phyloP scores from a whole-genome alignment of 495 filamentous ascomycete species.

The Talaromyces nanjingensis region DNA sequence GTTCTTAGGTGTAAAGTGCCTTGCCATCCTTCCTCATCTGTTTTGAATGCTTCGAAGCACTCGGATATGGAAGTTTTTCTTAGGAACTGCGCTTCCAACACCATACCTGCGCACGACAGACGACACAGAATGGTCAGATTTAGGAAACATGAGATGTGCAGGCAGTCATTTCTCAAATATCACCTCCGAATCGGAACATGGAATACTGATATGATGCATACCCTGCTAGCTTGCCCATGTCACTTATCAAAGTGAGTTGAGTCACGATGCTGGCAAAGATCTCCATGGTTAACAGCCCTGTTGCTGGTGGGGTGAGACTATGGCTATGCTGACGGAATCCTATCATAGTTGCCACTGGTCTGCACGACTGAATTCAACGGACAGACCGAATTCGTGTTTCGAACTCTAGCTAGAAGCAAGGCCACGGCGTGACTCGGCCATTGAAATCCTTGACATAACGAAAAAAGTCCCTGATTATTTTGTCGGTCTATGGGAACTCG shows the following conservation, averaged over 20 bases:
- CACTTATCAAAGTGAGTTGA: background rate
- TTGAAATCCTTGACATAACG: background rate
- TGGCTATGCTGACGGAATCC: background rate
- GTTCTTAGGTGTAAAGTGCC: background rate
- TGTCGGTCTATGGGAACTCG: background rate
- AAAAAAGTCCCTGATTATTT: background rate
- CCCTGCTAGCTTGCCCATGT: background rate
- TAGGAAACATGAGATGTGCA: background rate
- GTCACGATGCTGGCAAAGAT: background rate
- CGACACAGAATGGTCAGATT: background rate
- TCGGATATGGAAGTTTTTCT: background rate
- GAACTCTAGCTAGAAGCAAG: background rate
- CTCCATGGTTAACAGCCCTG: background rate
- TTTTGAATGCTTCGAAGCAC: background rate
- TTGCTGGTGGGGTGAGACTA: background rate
- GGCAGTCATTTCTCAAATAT: background rate
- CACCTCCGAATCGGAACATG: background rate
- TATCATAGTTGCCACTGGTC: background rate
- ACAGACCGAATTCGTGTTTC: background rate
- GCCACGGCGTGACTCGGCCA: background rate
- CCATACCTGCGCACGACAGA: background rate
- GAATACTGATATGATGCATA: background rate
- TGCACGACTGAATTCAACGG: background rate
- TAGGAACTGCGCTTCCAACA: background rate
- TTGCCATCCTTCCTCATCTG: background rate